phyloP scores from a whole-genome alignment of 352 stramenopile genomes.

The Globisporangium emineosum region DNA sequence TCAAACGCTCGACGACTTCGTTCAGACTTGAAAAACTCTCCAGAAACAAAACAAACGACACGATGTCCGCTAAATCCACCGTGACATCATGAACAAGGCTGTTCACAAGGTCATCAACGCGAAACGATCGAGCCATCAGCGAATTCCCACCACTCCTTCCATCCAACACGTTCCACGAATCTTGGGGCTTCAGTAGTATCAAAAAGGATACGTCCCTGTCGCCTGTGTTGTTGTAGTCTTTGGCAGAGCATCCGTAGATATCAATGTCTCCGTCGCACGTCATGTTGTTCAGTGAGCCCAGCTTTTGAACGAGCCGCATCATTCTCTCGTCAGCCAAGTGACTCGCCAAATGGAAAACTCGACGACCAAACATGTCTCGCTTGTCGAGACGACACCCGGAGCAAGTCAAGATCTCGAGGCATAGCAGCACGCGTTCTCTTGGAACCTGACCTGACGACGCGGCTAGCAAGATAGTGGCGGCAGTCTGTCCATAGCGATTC shows the following conservation, averaged over 20 bases:
- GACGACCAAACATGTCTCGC: conserved; percentile 63
- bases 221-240: conserved; percentile 39
- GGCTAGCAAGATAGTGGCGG: conserved; percentile 49
- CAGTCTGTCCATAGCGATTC: conserved; percentile 74
- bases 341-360: conserved; percentile 50
- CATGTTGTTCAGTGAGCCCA: conserved; percentile 22
- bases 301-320: conserved; percentile 29
- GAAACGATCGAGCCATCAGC: conserved; percentile 18
- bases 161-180: conserved; percentile 16
- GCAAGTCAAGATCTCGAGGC: conserved; percentile 49
- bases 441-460: conserved; percentile 17
- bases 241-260: conserved; percentile 60
- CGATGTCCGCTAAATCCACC: conserved; percentile 55
- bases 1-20: conserved; percentile 55
- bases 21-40: conserved; percentile 67
- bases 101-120: conserved; percentile 33
- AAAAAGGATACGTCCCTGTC: conserved; percentile 30
- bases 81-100: conserved; percentile 30
- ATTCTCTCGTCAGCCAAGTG: conserved; percentile 38
- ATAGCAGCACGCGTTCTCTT: conserved; percentile 31
- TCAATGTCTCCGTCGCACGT: conserved; percentile 32
- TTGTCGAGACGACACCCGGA: conserved; percentile 46
- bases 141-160: conserved; percentile 11
- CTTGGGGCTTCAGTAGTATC: conserved; percentile 28
- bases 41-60: conserved; percentile 70